Conservation (phyloP, 768 basidiomycete genomes). For the Amanita pseudoporphyria region DNA sequence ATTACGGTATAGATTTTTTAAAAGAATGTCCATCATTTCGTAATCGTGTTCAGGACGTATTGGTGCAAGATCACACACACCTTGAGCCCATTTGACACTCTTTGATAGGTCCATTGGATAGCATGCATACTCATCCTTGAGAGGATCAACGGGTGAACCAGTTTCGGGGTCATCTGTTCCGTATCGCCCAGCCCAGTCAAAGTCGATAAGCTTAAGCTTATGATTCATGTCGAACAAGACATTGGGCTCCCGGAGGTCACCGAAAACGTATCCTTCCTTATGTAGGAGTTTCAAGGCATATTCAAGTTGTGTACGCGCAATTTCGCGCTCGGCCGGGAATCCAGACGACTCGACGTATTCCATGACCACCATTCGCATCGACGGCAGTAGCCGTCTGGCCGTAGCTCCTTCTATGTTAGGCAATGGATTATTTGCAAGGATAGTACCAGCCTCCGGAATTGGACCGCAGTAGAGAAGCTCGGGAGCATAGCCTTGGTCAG, state of each 20-base stretch:
- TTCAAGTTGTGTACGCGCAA: neutral
- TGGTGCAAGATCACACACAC: no score
- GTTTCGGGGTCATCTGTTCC: no score
- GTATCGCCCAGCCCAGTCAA: constrained; percentile 10
- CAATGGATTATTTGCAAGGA: no score
- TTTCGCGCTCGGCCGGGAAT: neutral
- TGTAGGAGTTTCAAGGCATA: neutral
- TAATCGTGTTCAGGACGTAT: no score
- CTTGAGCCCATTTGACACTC: no score
- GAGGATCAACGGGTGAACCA: no score
- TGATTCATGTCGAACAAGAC: constrained; percentile 1
- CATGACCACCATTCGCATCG: constrained; percentile 2
- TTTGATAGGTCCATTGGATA: no score
- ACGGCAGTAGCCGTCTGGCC: no score
- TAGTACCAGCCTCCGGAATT: neutral
- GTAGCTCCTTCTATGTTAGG: no score
- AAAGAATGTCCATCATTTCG: no score
- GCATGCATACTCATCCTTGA: no score
- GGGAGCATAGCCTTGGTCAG: constrained; percentile 4
- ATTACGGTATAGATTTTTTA: no score
- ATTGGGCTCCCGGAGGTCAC: constrained; percentile 9
- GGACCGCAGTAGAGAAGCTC: constrained; percentile 1
- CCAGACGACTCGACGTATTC: neutral
- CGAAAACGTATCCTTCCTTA: constrained; percentile 3
- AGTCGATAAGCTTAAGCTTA: constrained; percentile 6